Evolutionary conservation across 108 stramenopile genomes (phyloP).

Genomic region (Stephanodiscus minutulus): DNA sequence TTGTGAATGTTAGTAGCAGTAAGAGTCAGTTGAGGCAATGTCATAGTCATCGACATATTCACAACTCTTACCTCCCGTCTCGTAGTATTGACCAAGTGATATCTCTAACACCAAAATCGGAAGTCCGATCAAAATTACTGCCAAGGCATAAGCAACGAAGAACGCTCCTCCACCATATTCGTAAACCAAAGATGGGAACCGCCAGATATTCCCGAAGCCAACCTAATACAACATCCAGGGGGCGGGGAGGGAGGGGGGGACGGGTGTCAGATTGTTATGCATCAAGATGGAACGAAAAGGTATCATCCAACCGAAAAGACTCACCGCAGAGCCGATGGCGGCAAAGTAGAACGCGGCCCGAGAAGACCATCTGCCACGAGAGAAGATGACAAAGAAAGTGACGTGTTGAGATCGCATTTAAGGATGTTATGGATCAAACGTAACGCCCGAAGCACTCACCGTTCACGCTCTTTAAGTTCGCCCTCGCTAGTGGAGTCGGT

Average conservation of each 20-base stretch:
- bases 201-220: conserved; percentile 78
- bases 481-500: too few species aligned
- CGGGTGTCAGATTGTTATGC: neutral
- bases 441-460: too few species aligned
- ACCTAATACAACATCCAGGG: conserved; percentile 9
- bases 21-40: too few species aligned
- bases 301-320: too few species aligned
- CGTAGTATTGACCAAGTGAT: conserved; percentile 59
- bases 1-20: neutral
- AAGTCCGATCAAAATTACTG: conserved; percentile 68
- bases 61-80: conserved; percentile 34
- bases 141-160: conserved; percentile 68
- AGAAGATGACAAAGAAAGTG: too few species aligned
- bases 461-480: too few species aligned
- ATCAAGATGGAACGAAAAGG: too few species aligned
- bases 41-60: neutral
- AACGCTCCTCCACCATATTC: conserved; percentile 73
- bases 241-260: conserved; percentile 45
- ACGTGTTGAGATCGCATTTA: too few species aligned
- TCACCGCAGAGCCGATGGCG: neutral
- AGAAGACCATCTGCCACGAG: neutral
- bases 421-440: too few species aligned
- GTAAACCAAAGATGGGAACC: conserved; percentile 69
- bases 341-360: conserved; percentile 3
- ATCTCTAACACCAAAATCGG: conserved; percentile 66